phyloP scores from a whole-genome alignment of 2,329 filamentous ascomycete species.

The Thelonectria rubi region DNA sequence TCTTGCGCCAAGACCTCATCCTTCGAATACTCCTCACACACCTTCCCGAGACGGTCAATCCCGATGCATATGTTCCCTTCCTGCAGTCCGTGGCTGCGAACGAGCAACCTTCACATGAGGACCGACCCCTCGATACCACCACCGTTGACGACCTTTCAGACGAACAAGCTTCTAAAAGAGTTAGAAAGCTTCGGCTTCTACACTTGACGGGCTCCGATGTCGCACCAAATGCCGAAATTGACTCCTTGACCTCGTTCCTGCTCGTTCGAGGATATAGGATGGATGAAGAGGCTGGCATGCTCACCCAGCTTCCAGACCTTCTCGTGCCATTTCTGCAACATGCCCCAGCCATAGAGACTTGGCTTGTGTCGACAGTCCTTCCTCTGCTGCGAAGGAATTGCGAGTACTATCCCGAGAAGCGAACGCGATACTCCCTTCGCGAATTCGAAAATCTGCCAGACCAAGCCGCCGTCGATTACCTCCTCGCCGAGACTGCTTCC shows the following conservation, averaged over 20 bases:
- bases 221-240: conserved; percentile 58
- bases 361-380: conserved; percentile 74
- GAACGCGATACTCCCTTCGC: conserved; percentile 62
- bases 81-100: conserved; percentile 65
- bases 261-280: conserved; percentile 74
- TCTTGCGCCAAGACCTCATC: conserved; percentile 70
- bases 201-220: conserved; percentile 63
- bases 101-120: conserved; percentile 53
- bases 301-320: conserved; percentile 73
- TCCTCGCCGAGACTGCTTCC: conserved; percentile 66
- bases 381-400: conserved; percentile 74
- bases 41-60: conserved; percentile 75
- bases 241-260: conserved; percentile 70
- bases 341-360: conserved; percentile 68
- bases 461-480: conserved; percentile 64
- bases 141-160: conserved; percentile 67
- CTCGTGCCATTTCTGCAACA: conserved; percentile 73
- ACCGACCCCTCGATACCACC: conserved; percentile 62
- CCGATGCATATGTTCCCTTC: conserved; percentile 69
- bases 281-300: conserved; percentile 75
- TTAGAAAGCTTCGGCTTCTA: conserved; percentile 69
- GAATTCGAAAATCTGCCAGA: conserved; percentile 72
- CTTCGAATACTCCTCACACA: conserved; percentile 80
- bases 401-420: conserved; percentile 70
- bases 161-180: conserved; percentile 70